Base-by-base conservation (phyloP, 2,329 filamentous ascomycete species). In the Beauveria brongniartii region DNA sequence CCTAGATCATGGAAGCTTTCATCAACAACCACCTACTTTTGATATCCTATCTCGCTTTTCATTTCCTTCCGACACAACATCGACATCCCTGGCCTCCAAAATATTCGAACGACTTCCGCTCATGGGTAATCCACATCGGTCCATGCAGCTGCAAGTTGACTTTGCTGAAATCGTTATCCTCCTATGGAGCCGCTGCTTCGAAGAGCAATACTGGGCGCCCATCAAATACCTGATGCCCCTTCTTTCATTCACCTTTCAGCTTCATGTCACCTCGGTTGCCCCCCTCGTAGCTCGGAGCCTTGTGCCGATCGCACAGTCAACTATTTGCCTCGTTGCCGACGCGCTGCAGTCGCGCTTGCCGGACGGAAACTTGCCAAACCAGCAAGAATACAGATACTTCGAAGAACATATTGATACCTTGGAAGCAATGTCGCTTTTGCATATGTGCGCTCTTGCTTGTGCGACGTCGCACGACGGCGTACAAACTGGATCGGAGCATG, bases 141-240 rank as follows among this genome's bases (percentile, higher is more conserved):
- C 75, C 54, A 77, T 75, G 72, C 83, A 74, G 69, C 77, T 90
- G 3, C 81, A 88, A 1, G 75, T 87, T 10, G 82, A 86, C 63
- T 86, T 92, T 64, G 85, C 84, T 55, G 77, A 83, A 54, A 75
- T 85, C 34, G 73, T 92, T 22, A 79, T 90, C 55, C 77, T 80
- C 18, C 71, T 93, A 16, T 93, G 90, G 89, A 78, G 79, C 18
- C 80, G 79, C 22, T 92, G 89, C 69, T 74, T 87, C 7, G 76
- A 81, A 12, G 88, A 92, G 66, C 77, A 78, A 65, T 77, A 84
- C 72, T 84, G 85, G 67, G 75, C 77, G 12, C 87, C 89, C 0
- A 78, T 92, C 46, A 82, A 82, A 64, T 78, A 90, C 43, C 75
- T 93, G 3, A 75, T 89, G 24, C 82, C 87, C 24, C 76, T 90